Conservation (phyloP, 2,329 filamentous ascomycete genomes). For the Cordyceps pruinosa region DNA sequence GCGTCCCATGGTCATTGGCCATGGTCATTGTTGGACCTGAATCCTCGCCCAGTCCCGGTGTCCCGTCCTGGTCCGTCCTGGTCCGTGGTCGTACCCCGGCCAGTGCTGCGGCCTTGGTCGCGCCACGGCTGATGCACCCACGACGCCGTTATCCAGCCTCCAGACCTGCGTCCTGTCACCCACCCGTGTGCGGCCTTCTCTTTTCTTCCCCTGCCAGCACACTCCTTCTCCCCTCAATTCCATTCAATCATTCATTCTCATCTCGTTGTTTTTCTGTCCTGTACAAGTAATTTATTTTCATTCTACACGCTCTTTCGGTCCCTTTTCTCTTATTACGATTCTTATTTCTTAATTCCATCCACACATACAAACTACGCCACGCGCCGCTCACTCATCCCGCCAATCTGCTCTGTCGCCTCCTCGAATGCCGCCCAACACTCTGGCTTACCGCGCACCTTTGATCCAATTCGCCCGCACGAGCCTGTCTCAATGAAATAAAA, state of each 20-base stretch:
- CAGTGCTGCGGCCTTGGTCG: not conserved
- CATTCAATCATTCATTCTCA: conserved; percentile 9
- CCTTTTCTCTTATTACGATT: conserved; percentile 13
- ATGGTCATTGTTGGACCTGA: no score
- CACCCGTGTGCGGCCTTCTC: not conserved
- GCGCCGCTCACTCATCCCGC: not conserved
- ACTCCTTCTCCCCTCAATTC: conserved; percentile 15
- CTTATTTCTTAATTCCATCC: conserved; percentile 4
- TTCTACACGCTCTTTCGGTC: not conserved
- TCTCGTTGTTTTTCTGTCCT: not conserved
- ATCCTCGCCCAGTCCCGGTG: not conserved
- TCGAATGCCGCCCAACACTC: not conserved
- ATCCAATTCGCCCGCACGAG: not conserved
- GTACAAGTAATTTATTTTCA: not conserved
- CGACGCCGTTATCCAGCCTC: conserved; percentile 3
- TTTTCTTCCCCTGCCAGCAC: not conserved
- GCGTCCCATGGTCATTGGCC: not conserved
- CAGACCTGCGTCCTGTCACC: not conserved
- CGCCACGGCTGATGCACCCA: not conserved
- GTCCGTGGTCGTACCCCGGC: not conserved
- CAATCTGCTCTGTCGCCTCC: not conserved
- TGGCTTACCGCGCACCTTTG: not conserved
- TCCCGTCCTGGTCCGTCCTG: not conserved
- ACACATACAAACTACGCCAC: not conserved
- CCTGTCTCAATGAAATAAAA: not conserved